Percentiles rank a stretch among this genome's conserved stretches.
Conservation (phyloP, 1,284 basidiomycete genomes). For the Leccinum pseudoinsigne region DNA sequence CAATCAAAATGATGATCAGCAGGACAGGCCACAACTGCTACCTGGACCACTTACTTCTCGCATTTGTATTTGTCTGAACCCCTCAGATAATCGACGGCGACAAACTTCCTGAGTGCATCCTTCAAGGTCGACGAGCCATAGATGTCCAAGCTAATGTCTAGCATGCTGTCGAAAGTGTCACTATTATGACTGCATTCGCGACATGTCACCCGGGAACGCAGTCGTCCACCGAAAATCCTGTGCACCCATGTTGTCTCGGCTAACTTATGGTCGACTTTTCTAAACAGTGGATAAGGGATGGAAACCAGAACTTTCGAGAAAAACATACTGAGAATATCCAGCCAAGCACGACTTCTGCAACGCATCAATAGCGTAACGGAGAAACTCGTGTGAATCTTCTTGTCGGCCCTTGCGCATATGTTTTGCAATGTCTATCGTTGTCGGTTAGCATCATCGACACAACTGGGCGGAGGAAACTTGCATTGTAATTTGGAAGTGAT, state of each 20-base stretch:
- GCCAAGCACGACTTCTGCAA: conserved; percentile 85
- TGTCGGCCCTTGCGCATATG: conserved; percentile 90
- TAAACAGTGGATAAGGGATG: conserved; percentile 33
- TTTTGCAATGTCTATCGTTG: conserved; percentile 78
- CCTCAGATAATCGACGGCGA: conserved; percentile 79
- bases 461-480: conserved; percentile 38
- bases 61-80: conserved; percentile 98
- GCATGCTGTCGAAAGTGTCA: conserved; percentile 95
- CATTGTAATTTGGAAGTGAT: conserved; percentile 71
- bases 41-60: conserved; percentile 75
- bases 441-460: conserved; percentile 13
- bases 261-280: conserved; percentile 77
- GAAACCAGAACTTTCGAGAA: conserved; percentile 5
- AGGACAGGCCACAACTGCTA: neutral
- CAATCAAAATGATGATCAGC: conserved; percentile 8
- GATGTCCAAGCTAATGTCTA: conserved; percentile 93
- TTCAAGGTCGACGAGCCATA: conserved; percentile 61
- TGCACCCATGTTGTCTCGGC: conserved; percentile 95
- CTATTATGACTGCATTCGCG: conserved; percentile 82
- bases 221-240: conserved; percentile 88
- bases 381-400: conserved; percentile 98
- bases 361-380: conserved; percentile 92
- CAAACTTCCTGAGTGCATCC: conserved; percentile 83
- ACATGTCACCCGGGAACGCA: conserved; percentile 95
- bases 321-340: conserved; percentile 66